phyloP scores from a whole-genome alignment of 176 grass and related monocot species.

The Carex kokanica region DNA sequence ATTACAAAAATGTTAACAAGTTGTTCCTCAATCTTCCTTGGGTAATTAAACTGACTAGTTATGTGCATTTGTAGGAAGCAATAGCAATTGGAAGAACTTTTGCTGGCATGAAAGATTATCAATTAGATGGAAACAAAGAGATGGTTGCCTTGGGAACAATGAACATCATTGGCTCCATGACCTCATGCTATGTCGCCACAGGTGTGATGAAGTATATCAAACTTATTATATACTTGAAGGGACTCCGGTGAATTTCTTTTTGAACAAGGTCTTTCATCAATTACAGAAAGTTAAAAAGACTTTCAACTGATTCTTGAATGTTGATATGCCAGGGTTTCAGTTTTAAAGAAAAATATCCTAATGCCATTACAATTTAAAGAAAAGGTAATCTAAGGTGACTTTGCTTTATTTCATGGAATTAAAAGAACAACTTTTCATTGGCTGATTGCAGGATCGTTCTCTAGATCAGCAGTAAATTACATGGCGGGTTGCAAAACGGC shows the following conservation, averaged over 20 bases:
- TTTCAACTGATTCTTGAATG: background rate
- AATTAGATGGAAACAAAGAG: constrained; percentile 96
- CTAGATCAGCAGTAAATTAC: constrained; percentile 90
- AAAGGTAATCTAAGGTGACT: background rate
- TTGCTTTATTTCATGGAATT: background rate
- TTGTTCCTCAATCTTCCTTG: background rate
- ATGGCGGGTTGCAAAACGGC: constrained; percentile 88
- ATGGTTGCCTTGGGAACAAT: constrained; percentile 95
- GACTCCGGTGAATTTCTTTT: background rate
- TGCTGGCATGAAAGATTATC: constrained; percentile 86
- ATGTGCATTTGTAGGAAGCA: constrained; percentile 57
- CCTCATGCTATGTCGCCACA: constrained; percentile 88
- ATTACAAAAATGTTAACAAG: background rate
- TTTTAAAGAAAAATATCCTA: background rate
- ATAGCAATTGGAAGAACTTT: constrained; percentile 98
- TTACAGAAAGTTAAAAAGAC: background rate
- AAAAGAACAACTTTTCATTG: constrained; percentile 15
- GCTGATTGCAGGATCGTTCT: constrained; percentile 75
- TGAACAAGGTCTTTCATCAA: background rate
- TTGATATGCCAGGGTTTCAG: background rate
- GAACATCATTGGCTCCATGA: constrained; percentile 90
- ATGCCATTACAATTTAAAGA: background rate
- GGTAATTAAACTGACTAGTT: background rate
- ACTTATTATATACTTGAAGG: background rate
- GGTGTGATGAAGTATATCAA: constrained; percentile 29